Base-by-base conservation (phyloP, 129 eudicot species). In the Kitagawia praeruptora region DNA sequence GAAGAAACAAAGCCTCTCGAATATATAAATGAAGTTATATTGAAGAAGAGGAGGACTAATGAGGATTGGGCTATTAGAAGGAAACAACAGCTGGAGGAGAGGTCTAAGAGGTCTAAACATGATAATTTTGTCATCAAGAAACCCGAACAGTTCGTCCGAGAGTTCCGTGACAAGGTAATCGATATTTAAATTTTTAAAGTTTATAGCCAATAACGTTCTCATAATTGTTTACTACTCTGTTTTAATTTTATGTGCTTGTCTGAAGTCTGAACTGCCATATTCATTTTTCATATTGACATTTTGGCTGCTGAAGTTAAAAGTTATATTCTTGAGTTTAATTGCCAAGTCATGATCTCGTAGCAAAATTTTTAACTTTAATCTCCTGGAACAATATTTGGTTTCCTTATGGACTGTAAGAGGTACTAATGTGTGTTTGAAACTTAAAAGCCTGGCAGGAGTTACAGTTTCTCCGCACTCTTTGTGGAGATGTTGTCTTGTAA, bases 1-100 rank as follows among this genome's bases (percentile, higher is more conserved):
- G 94, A 83, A 31, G 93, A 85, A 69, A 87, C 79, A 44, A 54
- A 83, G 88, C 83, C 81, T 28, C 81, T 93, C 41, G 81, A 85
- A 11, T 91, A 87, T 72, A 84, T 90, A 31, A 84, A 88, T 31
- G 97, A 94, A 84, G 89, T 88, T 45, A 84, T 94, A 6, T 82
- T 94, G 85, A 94, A 92, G 90, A 94, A 94, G 82, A 89, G 97
- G 91, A 94, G 86, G 82, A 89, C 71, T 78, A 94, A 91, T 80
- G 98, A 94, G 74, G 88, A 94, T 4, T 94, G 98, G 97, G 96
- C 97, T 42, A 88, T 88, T 45, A 86, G 89, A 83, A 90, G 97
- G 81, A 88, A 86, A 74, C 88, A 85, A 37, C 97, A 88, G 86
- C 54, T 91, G 83, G 85, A 89, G 77, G 91, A 94, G 85, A 84